Percentiles rank a stretch among this genome's conserved stretches.
phyloP scores from a whole-genome alignment of 768 basidiomycete species.

The Lactarius sanguifluus region DNA sequence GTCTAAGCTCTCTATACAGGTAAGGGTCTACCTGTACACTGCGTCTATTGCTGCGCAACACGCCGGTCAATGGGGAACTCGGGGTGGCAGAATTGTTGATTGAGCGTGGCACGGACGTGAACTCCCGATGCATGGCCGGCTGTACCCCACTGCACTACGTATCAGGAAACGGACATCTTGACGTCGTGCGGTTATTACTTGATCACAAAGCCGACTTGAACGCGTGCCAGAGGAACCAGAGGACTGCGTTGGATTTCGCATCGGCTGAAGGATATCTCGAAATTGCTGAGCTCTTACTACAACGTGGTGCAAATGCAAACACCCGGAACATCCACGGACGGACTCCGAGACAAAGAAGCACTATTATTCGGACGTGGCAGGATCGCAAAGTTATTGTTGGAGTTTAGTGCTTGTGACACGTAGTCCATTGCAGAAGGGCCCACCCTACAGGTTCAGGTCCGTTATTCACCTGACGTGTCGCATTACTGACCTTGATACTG shows the following conservation, averaged over 20 bases:
- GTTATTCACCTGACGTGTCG: no score
- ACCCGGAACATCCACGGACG: not conserved
- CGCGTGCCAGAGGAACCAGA: not conserved
- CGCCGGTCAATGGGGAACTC: not conserved
- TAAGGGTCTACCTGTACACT: no score
- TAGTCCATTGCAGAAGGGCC: no score
- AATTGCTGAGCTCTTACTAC: not conserved
- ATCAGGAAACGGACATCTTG: not conserved
- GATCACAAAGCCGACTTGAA: not conserved
- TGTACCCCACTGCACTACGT: not conserved
- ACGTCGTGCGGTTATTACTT: not conserved
- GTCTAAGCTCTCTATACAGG: no score
- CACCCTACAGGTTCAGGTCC: no score
- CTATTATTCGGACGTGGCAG: not conserved
- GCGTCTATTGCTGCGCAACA: no score
- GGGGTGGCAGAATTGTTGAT: not conserved
- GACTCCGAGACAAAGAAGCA: constrained; percentile 2
- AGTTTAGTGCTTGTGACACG: not conserved
- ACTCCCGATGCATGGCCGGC: not conserved
- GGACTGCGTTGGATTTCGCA: constrained; percentile 6
- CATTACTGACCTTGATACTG: no score
- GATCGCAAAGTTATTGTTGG: not conserved
- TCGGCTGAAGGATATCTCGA: not conserved
- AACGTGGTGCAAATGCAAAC: not conserved
- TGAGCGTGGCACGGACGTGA: not conserved